phyloP scores from a whole-genome alignment of 805 yeast genomes.

The Diddensiella caesifluorescens region DNA sequence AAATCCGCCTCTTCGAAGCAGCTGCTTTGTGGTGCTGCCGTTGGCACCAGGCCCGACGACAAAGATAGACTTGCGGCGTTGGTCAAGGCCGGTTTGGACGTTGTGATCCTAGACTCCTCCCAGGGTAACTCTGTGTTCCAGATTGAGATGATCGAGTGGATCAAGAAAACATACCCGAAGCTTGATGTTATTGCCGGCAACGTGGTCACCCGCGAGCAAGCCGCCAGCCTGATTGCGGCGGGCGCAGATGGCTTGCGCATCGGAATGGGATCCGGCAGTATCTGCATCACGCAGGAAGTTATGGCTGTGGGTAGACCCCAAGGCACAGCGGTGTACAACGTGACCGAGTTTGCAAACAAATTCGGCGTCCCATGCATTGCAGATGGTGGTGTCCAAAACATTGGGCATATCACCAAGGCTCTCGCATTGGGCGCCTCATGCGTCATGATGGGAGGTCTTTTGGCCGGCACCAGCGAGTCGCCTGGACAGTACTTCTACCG shows the following conservation, averaged over 20 bases:
- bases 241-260: constrained; percentile 98
- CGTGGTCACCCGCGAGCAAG: constrained; percentile 98
- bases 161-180: constrained; percentile 71
- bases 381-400: constrained; percentile 98
- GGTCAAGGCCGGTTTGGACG: constrained; percentile 95
- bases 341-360: constrained; percentile 85
- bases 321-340: constrained; percentile 97
- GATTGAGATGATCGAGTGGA: constrained; percentile 87
- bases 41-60: constrained; percentile 91
- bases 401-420: constrained; percentile 97
- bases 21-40: constrained; percentile 96
- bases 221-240: constrained; percentile 87
- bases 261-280: constrained; percentile 99
- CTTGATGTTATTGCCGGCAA: constrained; percentile 95
- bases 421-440: constrained; percentile 93
- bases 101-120: constrained; percentile 90
- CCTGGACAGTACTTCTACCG: constrained; percentile 98
- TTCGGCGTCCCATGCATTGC: constrained; percentile 99
- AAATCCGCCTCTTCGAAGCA: constrained; percentile 91
- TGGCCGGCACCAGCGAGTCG: constrained; percentile 97
- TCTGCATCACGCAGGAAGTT: constrained; percentile 98
- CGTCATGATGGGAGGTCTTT: constrained; percentile 99
- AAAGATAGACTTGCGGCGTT: constrained; percentile 75
- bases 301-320: constrained; percentile 99
- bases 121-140: constrained; percentile 98